Percentiles rank a stretch among this genome's conserved stretches.
phyloP scores from a whole-genome alignment of 257 asterid species.

The Solanum virginianum region DNA sequence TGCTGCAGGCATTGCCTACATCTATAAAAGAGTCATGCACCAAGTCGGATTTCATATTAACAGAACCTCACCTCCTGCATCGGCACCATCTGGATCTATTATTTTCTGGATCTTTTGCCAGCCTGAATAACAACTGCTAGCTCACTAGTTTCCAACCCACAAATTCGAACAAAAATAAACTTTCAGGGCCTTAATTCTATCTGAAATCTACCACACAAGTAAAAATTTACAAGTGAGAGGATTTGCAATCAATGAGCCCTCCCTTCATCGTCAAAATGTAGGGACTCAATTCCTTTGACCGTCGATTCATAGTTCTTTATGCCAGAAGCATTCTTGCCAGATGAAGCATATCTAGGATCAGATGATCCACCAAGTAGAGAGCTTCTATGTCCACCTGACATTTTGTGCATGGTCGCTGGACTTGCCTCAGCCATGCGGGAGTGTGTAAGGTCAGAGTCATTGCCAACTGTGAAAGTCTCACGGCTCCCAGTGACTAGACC shows the following conservation, averaged over 20 bases:
- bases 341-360: slow-evolving; percentile 42
- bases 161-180: not conserved
- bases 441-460: slow-evolving; percentile 60
- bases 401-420: slow-evolving; percentile 45
- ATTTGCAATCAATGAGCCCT: slow-evolving; percentile 20
- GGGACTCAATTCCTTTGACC: slow-evolving; percentile 54
- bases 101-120: slow-evolving; percentile 10
- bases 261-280: slow-evolving; percentile 57
- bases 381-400: slow-evolving; percentile 51
- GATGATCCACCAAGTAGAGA: slow-evolving; percentile 58
- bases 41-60: not conserved
- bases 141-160: slow-evolving; percentile 15
- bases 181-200: slow-evolving; percentile 2
- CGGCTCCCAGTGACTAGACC: slow-evolving; percentile 59
- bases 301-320: slow-evolving; percentile 55
- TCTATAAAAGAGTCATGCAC: not conserved
- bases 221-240: slow-evolving; percentile 16
- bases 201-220: slow-evolving; percentile 16
- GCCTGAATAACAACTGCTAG: slow-evolving; percentile 4
- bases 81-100: slow-evolving; percentile 12
- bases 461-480: slow-evolving; percentile 40
- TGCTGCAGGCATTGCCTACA: not conserved
- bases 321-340: slow-evolving; percentile 39
- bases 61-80: not conserved
- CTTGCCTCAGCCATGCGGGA: slow-evolving; percentile 65